A percentile compares a stretch with the other conserved stretches of the same genome.
Evolutionary conservation across 805 yeast species (phyloP).

Genomic region (Candida xiaguanensis): DNA sequence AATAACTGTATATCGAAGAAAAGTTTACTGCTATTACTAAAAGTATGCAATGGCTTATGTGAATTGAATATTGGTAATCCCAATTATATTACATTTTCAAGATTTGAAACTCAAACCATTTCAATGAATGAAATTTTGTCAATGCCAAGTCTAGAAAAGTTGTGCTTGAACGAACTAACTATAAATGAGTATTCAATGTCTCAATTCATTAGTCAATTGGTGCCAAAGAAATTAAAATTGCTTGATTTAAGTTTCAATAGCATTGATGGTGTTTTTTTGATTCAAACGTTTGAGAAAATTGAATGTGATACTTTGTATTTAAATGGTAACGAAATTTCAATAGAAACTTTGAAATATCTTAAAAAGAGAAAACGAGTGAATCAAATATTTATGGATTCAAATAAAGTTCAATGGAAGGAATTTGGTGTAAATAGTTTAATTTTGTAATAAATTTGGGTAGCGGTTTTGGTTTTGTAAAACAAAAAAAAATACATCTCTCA

Average conservation of each 20-base stretch:
- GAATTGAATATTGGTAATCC: constrained; percentile 33
- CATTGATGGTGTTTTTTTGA: constrained; percentile 38
- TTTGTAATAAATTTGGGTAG: constrained; percentile 5
- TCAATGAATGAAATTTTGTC: constrained; percentile 4
- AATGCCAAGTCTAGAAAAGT: constrained; percentile 12
- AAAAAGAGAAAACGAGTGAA: constrained; percentile 2
- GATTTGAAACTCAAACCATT: not conserved
- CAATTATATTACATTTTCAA: constrained; percentile 26
- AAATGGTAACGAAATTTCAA: constrained; percentile 29
- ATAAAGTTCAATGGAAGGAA: constrained; percentile 27
- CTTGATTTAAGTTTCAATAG: constrained; percentile 37
- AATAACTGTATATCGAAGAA: constrained; percentile 38
- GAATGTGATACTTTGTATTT: constrained; percentile 20
- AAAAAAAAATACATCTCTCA: constrained; percentile 4
- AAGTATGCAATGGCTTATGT: constrained; percentile 26
- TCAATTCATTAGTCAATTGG: constrained; percentile 24
- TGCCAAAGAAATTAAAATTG: constrained; percentile 15
- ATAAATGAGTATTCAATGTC: constrained; percentile 33
- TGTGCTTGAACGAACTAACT: constrained; percentile 32
- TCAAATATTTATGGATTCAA: constrained; percentile 17
- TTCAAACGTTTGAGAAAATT: constrained; percentile 23
- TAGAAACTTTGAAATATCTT: constrained; percentile 7
- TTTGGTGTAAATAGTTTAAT: constrained; percentile 33
- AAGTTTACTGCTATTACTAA: constrained; percentile 37
- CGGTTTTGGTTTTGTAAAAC: constrained; percentile 5